Conservation (phyloP, 139 green algal genomes). For the Auxenochlorella pyrenoidosa region DNA sequence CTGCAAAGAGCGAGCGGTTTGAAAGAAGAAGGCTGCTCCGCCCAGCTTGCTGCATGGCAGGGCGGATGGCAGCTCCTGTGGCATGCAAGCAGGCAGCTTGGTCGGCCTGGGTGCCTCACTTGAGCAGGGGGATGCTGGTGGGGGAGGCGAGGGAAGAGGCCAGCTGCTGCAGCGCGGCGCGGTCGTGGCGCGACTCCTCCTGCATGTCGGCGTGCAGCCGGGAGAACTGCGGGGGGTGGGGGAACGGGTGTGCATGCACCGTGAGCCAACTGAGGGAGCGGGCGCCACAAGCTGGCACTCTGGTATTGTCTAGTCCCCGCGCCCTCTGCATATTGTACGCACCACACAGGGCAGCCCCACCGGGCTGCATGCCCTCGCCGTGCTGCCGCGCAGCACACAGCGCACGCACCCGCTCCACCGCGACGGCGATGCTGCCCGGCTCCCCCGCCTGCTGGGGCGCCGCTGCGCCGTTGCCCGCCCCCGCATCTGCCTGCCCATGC, state of each 20-base stretch:
- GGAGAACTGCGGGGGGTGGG: slow-evolving; percentile 6
- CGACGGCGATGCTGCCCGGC: not conserved
- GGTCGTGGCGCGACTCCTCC: slow-evolving; percentile 18
- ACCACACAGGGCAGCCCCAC: too few species aligned
- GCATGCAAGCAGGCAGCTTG: not conserved
- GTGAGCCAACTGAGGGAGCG: not conserved
- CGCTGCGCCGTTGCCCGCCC: not conserved
- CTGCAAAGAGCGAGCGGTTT: too few species aligned
- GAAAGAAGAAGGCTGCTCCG: too few species aligned
- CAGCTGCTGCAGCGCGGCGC: slow-evolving; percentile 10
- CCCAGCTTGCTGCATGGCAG: not conserved
- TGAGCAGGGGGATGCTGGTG: slow-evolving; percentile 8
- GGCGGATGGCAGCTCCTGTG: too few species aligned
- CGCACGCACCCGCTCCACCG: slow-evolving; percentile 16
- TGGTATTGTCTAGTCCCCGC: too few species aligned
- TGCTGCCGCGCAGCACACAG: not conserved
- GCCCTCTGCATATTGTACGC: too few species aligned
- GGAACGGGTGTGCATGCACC: not conserved
- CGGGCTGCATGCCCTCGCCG: too few species aligned
- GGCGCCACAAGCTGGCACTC: too few species aligned
- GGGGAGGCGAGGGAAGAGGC: not conserved
- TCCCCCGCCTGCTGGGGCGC: not conserved
- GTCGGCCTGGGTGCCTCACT: not conserved
- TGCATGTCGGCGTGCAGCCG: slow-evolving; percentile 20
- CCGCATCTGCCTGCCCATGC: not conserved